Evolutionary conservation across 805 yeast species (phyloP).

Genomic region (Zygosaccharomyces pseudorouxii): DNA sequence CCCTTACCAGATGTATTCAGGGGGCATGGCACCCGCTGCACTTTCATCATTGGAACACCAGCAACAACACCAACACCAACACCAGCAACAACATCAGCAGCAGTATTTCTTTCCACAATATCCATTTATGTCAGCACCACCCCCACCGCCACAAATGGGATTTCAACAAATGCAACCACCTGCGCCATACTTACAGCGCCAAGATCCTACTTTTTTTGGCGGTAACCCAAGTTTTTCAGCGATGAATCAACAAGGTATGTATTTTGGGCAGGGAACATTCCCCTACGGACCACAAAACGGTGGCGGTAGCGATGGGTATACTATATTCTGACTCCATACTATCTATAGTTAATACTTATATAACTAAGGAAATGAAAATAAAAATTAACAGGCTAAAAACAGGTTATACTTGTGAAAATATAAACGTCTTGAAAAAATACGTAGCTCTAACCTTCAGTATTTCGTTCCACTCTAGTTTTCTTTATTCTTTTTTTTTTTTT

Average conservation of each 20-base stretch:
- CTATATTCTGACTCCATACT: slow-evolving; percentile 6
- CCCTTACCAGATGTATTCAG: slow-evolving; percentile 5
- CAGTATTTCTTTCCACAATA: slow-evolving; percentile 1
- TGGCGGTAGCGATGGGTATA: background rate
- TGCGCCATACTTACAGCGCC: slow-evolving; percentile 3
- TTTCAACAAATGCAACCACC: slow-evolving; percentile 4
- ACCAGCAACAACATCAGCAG: slow-evolving; percentile 1
- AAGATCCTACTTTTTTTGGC: background rate
- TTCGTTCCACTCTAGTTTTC: background rate
- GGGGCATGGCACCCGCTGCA: slow-evolving; percentile 4
- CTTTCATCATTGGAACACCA: background rate
- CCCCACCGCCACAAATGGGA: background rate
- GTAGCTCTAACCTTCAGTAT: background rate
- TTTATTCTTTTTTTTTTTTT: background rate
- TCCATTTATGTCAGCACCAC: slow-evolving; percentile 2
- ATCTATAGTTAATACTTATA: background rate
- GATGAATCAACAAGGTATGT: slow-evolving; percentile 4
- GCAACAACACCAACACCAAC: background rate
- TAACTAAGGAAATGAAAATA: background rate
- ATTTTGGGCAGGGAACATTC: slow-evolving; percentile 1
- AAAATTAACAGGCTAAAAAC: background rate
- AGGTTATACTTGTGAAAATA: background rate
- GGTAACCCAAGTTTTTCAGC: background rate
- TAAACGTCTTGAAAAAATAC: background rate
- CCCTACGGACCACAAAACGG: slow-evolving; percentile 1